phyloP scores from a whole-genome alignment of 306 rosid species.

The Prunus mume region DNA sequence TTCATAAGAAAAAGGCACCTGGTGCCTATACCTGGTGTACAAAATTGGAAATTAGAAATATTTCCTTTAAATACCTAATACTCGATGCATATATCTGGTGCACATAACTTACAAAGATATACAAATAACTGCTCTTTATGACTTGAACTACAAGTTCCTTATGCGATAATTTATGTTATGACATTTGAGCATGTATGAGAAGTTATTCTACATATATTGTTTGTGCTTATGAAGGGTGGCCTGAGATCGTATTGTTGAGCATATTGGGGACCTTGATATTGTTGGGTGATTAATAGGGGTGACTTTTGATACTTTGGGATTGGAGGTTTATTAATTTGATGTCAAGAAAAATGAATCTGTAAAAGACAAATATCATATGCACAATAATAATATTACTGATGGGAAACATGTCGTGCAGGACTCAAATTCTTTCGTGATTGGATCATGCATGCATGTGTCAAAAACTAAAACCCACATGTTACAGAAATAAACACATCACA shows the following conservation, averaged over 20 bases:
- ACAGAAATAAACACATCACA: neutral
- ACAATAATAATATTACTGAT: slow-evolving; percentile 21
- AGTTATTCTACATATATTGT: neutral
- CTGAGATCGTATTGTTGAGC: neutral
- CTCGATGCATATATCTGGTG: too few relatives aligned
- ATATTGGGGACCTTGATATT: neutral
- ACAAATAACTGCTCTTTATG: too few relatives aligned
- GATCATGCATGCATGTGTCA: slow-evolving; percentile 32
- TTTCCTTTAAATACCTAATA: accelerated
- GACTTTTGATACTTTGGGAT: neutral
- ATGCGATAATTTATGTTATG: neutral
- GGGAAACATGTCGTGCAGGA: slow-evolving; percentile 54
- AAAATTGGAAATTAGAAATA: neutral
- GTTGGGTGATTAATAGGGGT: neutral
- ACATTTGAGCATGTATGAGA: neutral
- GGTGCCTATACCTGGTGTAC: neutral
- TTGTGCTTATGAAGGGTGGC: neutral
- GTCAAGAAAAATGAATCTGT: slow-evolving; percentile 4
- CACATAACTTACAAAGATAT: too few relatives aligned
- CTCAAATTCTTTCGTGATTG: slow-evolving; percentile 43
- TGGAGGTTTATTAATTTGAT: neutral
- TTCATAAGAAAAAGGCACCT: neutral
- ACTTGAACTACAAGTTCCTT: too few relatives aligned
- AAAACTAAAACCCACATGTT: slow-evolving; percentile 37
- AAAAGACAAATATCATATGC: neutral